Evolutionary conservation across 805 yeast genomes (phyloP).

Genomic region (Metschnikowia anglica): DNA sequence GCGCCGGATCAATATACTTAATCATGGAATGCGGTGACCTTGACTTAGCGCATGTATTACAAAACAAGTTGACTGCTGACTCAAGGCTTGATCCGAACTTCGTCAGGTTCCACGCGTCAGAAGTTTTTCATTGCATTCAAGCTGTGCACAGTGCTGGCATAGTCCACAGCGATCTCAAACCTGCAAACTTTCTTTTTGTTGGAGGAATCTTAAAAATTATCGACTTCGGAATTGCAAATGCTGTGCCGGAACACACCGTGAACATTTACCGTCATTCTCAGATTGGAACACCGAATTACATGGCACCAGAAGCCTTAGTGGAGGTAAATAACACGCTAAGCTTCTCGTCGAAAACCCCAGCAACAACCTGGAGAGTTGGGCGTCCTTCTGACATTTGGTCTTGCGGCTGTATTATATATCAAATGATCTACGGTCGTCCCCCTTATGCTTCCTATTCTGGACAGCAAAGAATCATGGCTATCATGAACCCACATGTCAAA

Average conservation of each 20-base stretch:
- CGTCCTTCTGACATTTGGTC: constrained; percentile 98
- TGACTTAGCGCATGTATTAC: constrained; percentile 80
- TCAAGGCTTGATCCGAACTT: constrained; percentile 61
- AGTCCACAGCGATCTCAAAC: constrained; percentile 78
- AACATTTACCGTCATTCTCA: constrained; percentile 88
- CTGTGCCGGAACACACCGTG: constrained; percentile 87
- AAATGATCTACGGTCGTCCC: constrained; percentile 90
- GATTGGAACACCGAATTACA: constrained; percentile 93
- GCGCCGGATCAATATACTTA: constrained; percentile 60
- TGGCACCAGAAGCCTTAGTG: constrained; percentile 94
- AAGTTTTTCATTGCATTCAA: constrained; percentile 74
- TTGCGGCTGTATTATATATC: constrained; percentile 93
- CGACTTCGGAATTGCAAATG: constrained; percentile 95
- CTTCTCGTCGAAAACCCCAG: constrained; percentile 18
- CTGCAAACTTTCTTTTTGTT: constrained; percentile 71
- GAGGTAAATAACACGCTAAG: constrained; percentile 45
- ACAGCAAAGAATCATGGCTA: constrained; percentile 75
- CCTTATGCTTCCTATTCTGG: constrained; percentile 84
- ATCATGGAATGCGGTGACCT: constrained; percentile 96
- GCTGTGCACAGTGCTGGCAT: constrained; percentile 87
- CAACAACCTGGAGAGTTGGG: constrained; percentile 70
- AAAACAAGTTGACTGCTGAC: constrained; percentile 49
- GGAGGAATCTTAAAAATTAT: constrained; percentile 82
- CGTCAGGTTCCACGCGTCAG: constrained; percentile 75
- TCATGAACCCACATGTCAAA: constrained; percentile 77